These are phyloP conservation scores for Geotrichum australiense DNA, from an alignment of 1,139 yeast species.

Conservation along the genomic window DNA sequence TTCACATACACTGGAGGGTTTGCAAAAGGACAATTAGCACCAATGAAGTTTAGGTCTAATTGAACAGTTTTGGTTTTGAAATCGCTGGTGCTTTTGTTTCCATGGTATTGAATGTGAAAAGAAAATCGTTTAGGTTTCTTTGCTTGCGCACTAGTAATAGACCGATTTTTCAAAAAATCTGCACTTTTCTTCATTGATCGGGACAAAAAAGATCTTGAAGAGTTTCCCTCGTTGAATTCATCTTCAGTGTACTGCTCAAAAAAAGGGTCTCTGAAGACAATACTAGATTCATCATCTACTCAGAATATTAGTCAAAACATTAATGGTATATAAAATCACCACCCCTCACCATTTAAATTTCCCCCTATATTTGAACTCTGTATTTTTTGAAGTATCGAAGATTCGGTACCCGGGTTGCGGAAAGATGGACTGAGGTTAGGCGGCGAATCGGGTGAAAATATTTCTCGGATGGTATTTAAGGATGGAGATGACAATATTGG, in stretches of 20 bases:
- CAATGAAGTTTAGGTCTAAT: conserved; percentile 3
- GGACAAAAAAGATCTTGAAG: not conserved
- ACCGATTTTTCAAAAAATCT: not conserved
- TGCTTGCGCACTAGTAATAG: not conserved
- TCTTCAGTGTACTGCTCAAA: not conserved
- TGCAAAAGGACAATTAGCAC: conserved; percentile 4
- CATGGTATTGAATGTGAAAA: conserved; percentile 5
- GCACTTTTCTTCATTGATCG: conserved; percentile 1
- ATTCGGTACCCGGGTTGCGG: too few species aligned
- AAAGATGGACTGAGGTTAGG: too few species aligned
- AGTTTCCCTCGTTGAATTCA: not conserved
- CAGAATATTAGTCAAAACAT: too few species aligned
- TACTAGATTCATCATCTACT: not conserved
- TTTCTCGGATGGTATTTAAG: too few species aligned
- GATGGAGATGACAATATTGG: too few species aligned
- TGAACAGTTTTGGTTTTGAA: conserved; percentile 4
- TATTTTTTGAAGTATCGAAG: too few species aligned
- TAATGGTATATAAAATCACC: too few species aligned
- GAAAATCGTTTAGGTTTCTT: conserved; percentile 5
- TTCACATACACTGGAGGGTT: conserved; percentile 4
- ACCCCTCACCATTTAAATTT: too few species aligned
- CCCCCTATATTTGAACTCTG: too few species aligned
- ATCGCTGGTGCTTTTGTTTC: not conserved
- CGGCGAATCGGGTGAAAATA: too few species aligned
- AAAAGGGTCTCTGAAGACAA: not conserved